These are phyloP conservation scores for Davidsoniella australis DNA, from an alignment of 2,329 filamentous ascomycete genomes.

Conservation along the genomic window DNA sequence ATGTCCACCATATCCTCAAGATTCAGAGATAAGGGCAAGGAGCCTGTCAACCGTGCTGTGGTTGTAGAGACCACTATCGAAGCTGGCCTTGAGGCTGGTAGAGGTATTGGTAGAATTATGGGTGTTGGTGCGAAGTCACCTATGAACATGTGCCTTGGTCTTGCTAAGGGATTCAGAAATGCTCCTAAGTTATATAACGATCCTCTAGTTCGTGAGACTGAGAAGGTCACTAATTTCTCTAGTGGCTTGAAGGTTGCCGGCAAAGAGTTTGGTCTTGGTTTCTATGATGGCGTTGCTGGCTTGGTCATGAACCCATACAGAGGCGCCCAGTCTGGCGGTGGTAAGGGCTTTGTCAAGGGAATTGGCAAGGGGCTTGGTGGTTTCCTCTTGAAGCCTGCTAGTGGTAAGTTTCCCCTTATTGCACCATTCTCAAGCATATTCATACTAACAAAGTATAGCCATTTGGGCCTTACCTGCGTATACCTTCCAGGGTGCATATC, in stretches of 20 bases:
- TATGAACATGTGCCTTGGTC: slow-evolving; percentile 66
- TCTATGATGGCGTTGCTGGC: slow-evolving; percentile 70
- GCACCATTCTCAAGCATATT: not conserved
- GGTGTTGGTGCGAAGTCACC: slow-evolving; percentile 62
- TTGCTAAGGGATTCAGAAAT: slow-evolving; percentile 79
- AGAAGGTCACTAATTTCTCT: slow-evolving; percentile 61
- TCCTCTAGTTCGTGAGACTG: slow-evolving; percentile 57
- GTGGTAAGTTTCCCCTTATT: slow-evolving; percentile 33
- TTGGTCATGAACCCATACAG: slow-evolving; percentile 61
- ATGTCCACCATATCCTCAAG: no score
- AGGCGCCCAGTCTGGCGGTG: slow-evolving; percentile 33
- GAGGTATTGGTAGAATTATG: slow-evolving; percentile 54
- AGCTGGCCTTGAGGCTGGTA: slow-evolving; percentile 26
- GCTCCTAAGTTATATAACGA: slow-evolving; percentile 74
- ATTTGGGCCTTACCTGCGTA: slow-evolving; percentile 42
- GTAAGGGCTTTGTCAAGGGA: slow-evolving; percentile 53
- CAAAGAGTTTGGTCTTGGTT: slow-evolving; percentile 58
- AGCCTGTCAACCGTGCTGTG: no score
- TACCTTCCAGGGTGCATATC: slow-evolving; percentile 65
- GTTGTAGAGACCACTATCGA: slow-evolving; percentile 16
- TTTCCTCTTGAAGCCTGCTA: slow-evolving; percentile 59
- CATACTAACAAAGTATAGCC: slow-evolving; percentile 7
- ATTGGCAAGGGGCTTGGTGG: slow-evolving; percentile 74
- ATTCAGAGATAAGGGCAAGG: no score
- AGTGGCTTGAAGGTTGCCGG: slow-evolving; percentile 64